Evolutionary conservation across 306 rosid genomes (phyloP).

Genomic region (Sesbania bispinosa): DNA sequence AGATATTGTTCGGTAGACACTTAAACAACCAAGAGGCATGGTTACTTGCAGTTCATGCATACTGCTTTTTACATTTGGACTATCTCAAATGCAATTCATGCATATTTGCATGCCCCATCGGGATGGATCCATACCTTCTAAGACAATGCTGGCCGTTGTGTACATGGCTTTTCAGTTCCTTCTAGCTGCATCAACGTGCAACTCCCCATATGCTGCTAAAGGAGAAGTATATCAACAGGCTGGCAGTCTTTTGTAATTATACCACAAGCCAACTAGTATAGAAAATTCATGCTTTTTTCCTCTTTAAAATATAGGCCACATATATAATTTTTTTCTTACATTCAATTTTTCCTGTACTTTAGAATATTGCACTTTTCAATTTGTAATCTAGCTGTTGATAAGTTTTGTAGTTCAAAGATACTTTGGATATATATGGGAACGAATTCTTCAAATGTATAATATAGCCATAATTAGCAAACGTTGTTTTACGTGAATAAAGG

Average conservation of each 20-base stretch:
- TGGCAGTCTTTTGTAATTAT: constrained; percentile 35
- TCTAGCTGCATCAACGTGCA: constrained; percentile 1
- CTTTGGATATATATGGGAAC: neutral
- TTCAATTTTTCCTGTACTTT: constrained; percentile 5
- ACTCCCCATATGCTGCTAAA: constrained; percentile 16
- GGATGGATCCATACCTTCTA: constrained; percentile 2
- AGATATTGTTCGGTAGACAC: constrained; percentile 38
- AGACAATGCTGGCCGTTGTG: constrained; percentile 1
- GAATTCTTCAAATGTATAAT: neutral
- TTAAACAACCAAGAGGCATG: neutral
- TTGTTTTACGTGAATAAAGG: neutral
- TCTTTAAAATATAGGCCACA: constrained; percentile 7
- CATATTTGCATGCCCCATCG: neutral
- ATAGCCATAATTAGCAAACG: neutral
- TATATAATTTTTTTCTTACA: neutral
- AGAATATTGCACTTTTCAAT: neutral
- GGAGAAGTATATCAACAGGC: constrained; percentile 25
- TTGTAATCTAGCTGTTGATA: constrained; percentile 22
- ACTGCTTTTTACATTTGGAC: neutral
- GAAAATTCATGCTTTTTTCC: constrained; percentile 6
- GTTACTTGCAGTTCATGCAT: neutral
- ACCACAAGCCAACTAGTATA: constrained; percentile 13
- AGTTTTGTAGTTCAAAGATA: constrained; percentile 11
- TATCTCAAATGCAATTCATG: constrained; percentile 12
- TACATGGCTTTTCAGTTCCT: neutral